Evolutionary conservation across 2,329 filamentous ascomycete species (phyloP).

Genomic region (Phaeoacremonium minimum): DNA sequence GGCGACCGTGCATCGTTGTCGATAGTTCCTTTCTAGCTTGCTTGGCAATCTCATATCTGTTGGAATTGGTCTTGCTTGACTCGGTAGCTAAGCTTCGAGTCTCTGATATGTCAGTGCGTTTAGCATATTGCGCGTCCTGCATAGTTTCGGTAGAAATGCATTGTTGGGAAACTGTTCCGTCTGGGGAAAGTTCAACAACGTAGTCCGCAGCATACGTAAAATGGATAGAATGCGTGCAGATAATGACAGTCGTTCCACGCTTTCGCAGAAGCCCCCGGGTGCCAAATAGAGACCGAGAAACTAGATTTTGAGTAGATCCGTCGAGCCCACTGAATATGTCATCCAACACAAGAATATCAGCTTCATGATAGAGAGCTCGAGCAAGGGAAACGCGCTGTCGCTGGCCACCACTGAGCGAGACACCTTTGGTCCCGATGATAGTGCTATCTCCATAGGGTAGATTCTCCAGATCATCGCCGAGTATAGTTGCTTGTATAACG

Average conservation of each 20-base stretch:
- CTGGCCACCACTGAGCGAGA: conserved; percentile 15
- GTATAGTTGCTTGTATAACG: conserved; percentile 26
- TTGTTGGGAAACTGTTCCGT: neutral
- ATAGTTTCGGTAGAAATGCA: neutral
- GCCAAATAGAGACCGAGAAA: neutral
- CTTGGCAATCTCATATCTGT: neutral
- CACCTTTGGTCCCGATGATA: conserved; percentile 13
- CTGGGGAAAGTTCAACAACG: neutral
- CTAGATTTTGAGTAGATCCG: conserved; percentile 1
- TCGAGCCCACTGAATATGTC: conserved; percentile 11
- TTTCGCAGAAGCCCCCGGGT: neutral
- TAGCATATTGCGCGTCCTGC: neutral
- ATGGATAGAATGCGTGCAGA: neutral
- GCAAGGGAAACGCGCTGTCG: conserved; percentile 15
- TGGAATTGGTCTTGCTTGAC: neutral
- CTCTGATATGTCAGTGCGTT: neutral
- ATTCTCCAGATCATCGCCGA: conserved; percentile 54
- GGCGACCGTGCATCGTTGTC: too few species aligned
- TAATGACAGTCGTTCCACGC: neutral
- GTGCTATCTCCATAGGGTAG: conserved; percentile 12
- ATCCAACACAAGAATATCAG: conserved; percentile 8
- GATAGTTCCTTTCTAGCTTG: neutral
- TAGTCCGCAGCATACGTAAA: neutral
- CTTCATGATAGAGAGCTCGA: conserved; percentile 9
- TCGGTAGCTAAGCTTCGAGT: neutral